Percentiles rank a stretch among this genome's conserved stretches.
Conservation (phyloP, 768 basidiomycete genomes). For the Mycena capillaripes region DNA sequence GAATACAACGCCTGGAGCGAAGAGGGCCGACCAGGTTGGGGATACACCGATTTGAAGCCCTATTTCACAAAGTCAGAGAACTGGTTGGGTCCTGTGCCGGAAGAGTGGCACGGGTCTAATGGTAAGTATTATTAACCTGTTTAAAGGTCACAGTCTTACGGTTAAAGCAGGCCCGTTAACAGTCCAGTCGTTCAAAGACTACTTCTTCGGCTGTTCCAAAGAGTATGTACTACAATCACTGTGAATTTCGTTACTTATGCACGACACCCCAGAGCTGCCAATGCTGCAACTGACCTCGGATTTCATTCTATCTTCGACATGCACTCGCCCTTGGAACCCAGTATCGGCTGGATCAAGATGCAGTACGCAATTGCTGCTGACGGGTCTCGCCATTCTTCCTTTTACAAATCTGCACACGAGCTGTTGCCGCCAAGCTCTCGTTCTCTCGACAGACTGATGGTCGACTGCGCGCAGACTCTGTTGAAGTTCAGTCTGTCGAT, state of each 20-base stretch:
- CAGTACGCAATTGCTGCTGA: conserved; percentile 10
- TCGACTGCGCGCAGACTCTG: not conserved
- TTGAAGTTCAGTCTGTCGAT: conserved; percentile 4
- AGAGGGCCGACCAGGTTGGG: conserved; percentile 49
- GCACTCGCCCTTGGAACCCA: conserved; percentile 24
- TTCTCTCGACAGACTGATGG: conserved; percentile 1
- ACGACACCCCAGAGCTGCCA: conserved; percentile 3
- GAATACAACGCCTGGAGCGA: conserved; percentile 47
- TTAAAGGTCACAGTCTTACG: no score
- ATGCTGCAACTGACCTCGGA: conserved; percentile 6
- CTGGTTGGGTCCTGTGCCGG: conserved; percentile 13
- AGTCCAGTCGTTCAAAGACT: conserved; percentile 11
- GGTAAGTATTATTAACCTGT: not conserved
- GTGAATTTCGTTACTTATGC: not conserved
- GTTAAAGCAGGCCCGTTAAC: conserved; percentile 8
- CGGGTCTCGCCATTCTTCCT: conserved; percentile 18
- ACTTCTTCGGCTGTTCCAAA: not conserved
- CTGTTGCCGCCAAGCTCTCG: not conserved
- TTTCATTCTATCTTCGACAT: conserved; percentile 15
- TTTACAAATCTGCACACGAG: conserved; percentile 22
- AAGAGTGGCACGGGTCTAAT: conserved; percentile 20
- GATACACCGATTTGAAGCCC: conserved; percentile 48
- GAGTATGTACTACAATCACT: not conserved
- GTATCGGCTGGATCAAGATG: conserved; percentile 28
- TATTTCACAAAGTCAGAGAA: conserved; percentile 53